These are phyloP conservation scores for Zarea fungicola DNA, from an alignment of 2,329 filamentous ascomycete genomes.

Conservation along the genomic window DNA sequence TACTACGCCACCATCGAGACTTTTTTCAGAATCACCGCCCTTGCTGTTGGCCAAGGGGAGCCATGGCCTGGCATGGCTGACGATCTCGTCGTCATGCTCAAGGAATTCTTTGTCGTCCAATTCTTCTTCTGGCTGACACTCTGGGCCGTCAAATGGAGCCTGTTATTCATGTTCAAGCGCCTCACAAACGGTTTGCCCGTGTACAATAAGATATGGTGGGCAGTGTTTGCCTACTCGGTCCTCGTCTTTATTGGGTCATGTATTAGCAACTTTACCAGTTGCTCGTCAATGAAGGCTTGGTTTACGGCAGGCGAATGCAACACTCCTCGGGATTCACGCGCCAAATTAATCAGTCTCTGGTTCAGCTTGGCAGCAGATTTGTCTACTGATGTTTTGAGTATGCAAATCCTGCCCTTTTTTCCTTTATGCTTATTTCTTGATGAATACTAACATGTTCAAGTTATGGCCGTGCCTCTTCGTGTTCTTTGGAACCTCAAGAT, in stretches of 20 bases:
- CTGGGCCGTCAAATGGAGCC: constrained; percentile 20
- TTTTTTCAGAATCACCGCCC: constrained; percentile 16
- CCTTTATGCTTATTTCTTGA: not conserved
- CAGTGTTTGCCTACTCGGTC: constrained; percentile 16
- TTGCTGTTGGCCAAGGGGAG: constrained; percentile 6
- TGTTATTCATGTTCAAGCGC: constrained; percentile 18
- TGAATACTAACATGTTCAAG: constrained; percentile 8
- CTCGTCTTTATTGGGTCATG: constrained; percentile 18
- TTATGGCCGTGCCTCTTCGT: constrained; percentile 18
- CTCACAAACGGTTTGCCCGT: constrained; percentile 15
- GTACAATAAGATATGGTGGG: constrained; percentile 18
- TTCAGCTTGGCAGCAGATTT: constrained; percentile 18
- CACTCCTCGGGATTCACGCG: constrained; percentile 14
- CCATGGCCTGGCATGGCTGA: constrained; percentile 10
- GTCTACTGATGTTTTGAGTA: constrained; percentile 18
- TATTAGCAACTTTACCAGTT: constrained; percentile 20
- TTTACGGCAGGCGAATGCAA: constrained; percentile 16
- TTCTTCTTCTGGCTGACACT: constrained; percentile 20
- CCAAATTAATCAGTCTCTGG: constrained; percentile 19
- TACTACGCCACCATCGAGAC: constrained; percentile 17
- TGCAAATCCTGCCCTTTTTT: not conserved
- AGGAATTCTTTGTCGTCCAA: constrained; percentile 18
- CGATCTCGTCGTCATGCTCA: constrained; percentile 16
- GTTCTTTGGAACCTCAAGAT: constrained; percentile 17
- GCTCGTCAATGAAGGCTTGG: constrained; percentile 19